These are phyloP conservation scores for Erigeron philadelphicus DNA, from an alignment of 140 eudicot species.

Conservation along the genomic window DNA sequence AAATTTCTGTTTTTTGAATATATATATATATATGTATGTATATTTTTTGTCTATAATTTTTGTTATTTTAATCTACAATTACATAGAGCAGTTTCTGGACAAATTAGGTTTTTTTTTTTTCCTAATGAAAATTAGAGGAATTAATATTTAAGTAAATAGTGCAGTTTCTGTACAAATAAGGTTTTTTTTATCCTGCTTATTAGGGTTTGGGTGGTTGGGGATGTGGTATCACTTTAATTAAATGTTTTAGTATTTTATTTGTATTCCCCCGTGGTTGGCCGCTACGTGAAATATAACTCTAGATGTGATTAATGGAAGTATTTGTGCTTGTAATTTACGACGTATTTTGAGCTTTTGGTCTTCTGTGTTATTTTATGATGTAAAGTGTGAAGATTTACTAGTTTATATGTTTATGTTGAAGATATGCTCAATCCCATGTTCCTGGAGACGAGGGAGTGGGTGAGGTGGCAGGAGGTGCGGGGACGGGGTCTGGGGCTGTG, in stretches of 20 bases:
- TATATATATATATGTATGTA: too few relatives aligned
- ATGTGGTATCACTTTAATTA: conserved; percentile 6
- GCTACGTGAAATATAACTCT: neutral
- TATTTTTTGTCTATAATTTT: neutral
- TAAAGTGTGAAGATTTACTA: neutral
- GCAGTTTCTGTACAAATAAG: neutral
- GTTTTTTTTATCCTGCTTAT: conserved; percentile 2
- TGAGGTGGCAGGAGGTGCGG: conserved; percentile 30
- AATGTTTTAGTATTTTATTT: neutral
- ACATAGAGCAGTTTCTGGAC: neutral
- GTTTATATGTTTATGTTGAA: conserved; percentile 30
- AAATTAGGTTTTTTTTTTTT: neutral
- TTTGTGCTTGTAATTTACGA: neutral
- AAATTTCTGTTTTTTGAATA: too few relatives aligned
- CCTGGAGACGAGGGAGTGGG: conserved; percentile 43
- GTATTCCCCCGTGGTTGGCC: neutral
- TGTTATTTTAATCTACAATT: conserved; percentile 22
- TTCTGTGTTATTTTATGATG: neutral
- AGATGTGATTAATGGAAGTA: neutral
- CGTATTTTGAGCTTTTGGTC: conserved; percentile 4
- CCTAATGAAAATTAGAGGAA: neutral
- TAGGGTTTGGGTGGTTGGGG: conserved; percentile 29
- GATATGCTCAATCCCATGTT: conserved; percentile 59
- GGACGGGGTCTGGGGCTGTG: conserved; percentile 29
- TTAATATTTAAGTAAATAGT: too few relatives aligned